These are phyloP conservation scores for Globisporangium polare DNA, from an alignment of 352 stramenopile species.

Conservation along the genomic window DNA sequence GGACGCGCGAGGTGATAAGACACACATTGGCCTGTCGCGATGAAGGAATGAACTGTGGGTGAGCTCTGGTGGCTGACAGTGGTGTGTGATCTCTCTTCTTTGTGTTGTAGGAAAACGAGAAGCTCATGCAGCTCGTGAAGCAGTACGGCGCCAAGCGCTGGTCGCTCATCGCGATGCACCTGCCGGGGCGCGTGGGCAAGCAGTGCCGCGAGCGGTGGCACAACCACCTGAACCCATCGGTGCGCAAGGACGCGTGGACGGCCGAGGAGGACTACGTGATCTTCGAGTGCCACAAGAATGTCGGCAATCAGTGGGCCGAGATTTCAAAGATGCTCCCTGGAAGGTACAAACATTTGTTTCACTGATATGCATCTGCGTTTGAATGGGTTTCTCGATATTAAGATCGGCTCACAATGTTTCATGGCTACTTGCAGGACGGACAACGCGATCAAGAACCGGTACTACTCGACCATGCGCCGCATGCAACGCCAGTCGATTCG, in stretches of 20 bases:
- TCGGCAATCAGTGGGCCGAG: conserved; percentile 91
- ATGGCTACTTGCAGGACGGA: conserved; percentile 47
- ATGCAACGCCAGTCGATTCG: conserved; percentile 86
- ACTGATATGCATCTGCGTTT: not conserved
- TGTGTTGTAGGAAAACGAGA: conserved; percentile 66
- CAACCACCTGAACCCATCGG: conserved; percentile 85
- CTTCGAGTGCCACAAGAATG: conserved; percentile 88
- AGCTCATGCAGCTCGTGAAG: conserved; percentile 86
- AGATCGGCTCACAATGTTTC: not conserved
- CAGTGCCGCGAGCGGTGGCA: conserved; percentile 89
- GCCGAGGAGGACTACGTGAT: conserved; percentile 90
- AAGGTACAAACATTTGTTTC: no score
- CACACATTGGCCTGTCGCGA: no score
- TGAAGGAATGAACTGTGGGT: no score
- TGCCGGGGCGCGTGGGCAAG: conserved; percentile 85
- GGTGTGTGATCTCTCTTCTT: not conserved
- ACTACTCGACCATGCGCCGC: conserved; percentile 90
- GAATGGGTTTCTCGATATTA: not conserved
- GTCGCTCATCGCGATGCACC: conserved; percentile 87
- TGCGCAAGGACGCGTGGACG: conserved; percentile 88
- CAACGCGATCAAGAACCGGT: conserved; percentile 91
- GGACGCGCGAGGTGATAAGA: conserved; percentile 55
- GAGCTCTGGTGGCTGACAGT: not conserved
- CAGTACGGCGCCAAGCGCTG: conserved; percentile 88
- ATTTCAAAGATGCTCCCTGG: conserved; percentile 90